A percentile compares a stretch with the other conserved stretches of the same genome.
Evolutionary conservation across 1,139 yeast species (phyloP).

Genomic region (Torulaspora globosa): DNA sequence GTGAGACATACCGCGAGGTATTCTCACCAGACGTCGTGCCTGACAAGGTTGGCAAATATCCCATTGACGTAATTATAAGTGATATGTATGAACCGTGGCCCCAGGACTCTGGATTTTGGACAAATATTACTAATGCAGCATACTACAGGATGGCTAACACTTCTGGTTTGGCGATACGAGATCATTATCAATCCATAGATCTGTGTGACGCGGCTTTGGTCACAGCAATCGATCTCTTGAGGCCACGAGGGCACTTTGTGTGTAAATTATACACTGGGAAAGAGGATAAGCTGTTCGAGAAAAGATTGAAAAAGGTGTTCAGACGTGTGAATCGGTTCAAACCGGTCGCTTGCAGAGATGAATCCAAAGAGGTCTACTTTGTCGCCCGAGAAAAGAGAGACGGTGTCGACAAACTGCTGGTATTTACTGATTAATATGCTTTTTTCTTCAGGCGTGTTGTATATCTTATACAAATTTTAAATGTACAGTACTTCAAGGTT

Average conservation of each 20-base stretch:
- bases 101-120: slow-evolving; percentile 61
- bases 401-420: slow-evolving; percentile 45
- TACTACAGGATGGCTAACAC: slow-evolving; percentile 73
- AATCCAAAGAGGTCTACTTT: slow-evolving; percentile 67
- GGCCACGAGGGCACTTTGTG: slow-evolving; percentile 66
- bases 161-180: slow-evolving; percentile 57
- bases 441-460: not conserved
- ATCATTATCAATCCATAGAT: slow-evolving; percentile 59
- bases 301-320: slow-evolving; percentile 57
- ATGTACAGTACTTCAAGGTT: slow-evolving; percentile 10
- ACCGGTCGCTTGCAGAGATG: slow-evolving; percentile 57
- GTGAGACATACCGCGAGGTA: slow-evolving; percentile 19
- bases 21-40: slow-evolving; percentile 12
- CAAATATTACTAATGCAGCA: slow-evolving; percentile 74
- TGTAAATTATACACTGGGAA: slow-evolving; percentile 69
- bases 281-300: slow-evolving; percentile 58
- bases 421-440: slow-evolving; percentile 37
- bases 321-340: slow-evolving; percentile 52
- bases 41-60: slow-evolving; percentile 27
- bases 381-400: slow-evolving; percentile 54
- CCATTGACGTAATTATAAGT: slow-evolving; percentile 71
- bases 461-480: not conserved
- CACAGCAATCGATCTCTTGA: slow-evolving; percentile 64
- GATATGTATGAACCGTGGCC: slow-evolving; percentile 81
- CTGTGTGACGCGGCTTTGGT: slow-evolving; percentile 87